Evolutionary conservation across 352 stramenopile species (phyloP), one percentile per base, ranked within the genome.

Genomic region (Phytophthora capsici): DNA sequence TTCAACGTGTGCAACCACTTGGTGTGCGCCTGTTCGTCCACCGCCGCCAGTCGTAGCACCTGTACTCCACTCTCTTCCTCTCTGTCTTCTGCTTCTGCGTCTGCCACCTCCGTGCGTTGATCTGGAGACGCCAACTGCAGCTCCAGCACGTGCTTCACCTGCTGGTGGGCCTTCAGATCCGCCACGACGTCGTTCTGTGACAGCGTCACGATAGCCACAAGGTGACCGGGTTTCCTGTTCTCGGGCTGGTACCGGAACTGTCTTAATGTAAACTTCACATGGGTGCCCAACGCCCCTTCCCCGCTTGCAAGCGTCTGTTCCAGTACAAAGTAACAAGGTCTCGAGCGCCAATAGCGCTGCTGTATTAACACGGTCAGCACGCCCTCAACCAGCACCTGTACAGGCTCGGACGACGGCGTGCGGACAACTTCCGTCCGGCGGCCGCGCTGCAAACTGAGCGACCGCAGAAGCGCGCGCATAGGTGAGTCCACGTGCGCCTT

Each of bases 341-440:
- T 86, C 9, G 68, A 78, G 51, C 80, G 76, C 79, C 82, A 88
- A 40, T 85, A 90, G 51, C 82, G 80, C 57, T 77, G 77, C 57
- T 71, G 54, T 22, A 75, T 62, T 20, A 93, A 65, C 52, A 85
- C 75, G 4, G 80, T 87, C 19, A 89, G 65, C 34, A 74, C 34
- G 19, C 82, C 84, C 47, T 91, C 72, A 16, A 82, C 59, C 44
- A 93, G 47, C 6, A 87, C 62, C 9, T 66, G 40, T 7, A 59
- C 28, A 22, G 14, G 47, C 38, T 41, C 28, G 3, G 48, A 43
- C 28, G 32, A 47, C 19, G 44, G 46, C 26, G 32, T 36, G 3
- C 6, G 22, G 32, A 51, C 34, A 23, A 56, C 61, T 10, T 58
- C 45, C 53, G 62, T 23, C 49, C 47, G 56, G 13, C 34, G 23